Conservation (phyloP, 345 rosid species). For the Brassica cretica region DNA sequence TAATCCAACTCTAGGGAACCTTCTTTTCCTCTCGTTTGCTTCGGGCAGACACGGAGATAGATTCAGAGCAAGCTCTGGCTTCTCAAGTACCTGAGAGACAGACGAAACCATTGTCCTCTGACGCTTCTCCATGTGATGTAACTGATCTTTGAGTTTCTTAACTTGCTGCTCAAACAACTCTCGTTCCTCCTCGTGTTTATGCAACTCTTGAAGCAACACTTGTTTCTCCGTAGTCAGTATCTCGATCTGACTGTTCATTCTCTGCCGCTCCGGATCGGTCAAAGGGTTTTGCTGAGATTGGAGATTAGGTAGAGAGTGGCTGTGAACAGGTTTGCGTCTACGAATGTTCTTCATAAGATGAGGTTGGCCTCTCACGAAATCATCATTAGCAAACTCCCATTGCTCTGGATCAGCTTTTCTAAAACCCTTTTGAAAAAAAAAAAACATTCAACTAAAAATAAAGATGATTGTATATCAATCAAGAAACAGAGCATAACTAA, state of each 20-base stretch:
- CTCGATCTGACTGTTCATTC: conserved; percentile 58
- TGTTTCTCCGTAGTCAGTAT: conserved; percentile 62
- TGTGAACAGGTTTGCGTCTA: conserved; percentile 88
- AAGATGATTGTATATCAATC: not conserved
- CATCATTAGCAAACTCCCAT: conserved; percentile 96
- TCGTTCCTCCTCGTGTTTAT: conserved; percentile 55
- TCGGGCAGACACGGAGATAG: conserved; percentile 48
- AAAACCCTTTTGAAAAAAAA: conserved; percentile 60
- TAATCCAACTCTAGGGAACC: conserved; percentile 53
- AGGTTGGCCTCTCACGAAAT: conserved; percentile 78
- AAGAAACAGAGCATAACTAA: not conserved
- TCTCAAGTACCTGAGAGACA: conserved; percentile 56
- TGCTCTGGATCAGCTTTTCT: conserved; percentile 86
- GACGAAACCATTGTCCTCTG: conserved; percentile 64
- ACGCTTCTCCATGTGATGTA: conserved; percentile 58
- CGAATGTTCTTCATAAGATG: conserved; percentile 83
- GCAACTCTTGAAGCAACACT: conserved; percentile 52
- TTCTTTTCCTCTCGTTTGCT: conserved; percentile 76
- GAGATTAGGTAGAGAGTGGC: conserved; percentile 74
- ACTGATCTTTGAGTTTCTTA: conserved; percentile 58
- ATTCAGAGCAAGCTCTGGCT: conserved; percentile 65
- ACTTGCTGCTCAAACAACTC: conserved; percentile 54
- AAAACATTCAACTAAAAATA: not conserved
- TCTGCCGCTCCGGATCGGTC: conserved; percentile 61
- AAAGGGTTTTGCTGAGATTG: conserved; percentile 56